Base-by-base conservation (phyloP, 768 basidiomycete species). In the Rhodotorula sphaerocarpa region DNA sequence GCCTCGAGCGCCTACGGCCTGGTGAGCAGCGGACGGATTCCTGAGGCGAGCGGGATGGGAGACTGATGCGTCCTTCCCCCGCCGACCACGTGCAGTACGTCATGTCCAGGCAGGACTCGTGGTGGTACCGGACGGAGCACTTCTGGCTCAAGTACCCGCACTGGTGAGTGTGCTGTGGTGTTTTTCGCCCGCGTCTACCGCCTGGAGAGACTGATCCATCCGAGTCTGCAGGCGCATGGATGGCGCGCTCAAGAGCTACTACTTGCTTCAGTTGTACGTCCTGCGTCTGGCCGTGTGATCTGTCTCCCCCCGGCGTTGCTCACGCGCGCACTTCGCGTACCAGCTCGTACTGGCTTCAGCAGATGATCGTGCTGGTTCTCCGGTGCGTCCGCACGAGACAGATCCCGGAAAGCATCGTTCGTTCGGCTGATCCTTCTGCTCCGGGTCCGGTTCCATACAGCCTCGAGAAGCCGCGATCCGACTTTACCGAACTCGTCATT, bases 391-490 rank as follows among this genome's bases (percentile, higher is more conserved):
- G 15, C 39, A 30, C 11, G 7, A 14, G 11, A 23, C 9, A 10
- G 36, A 39, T 39, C 36, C 50, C 36, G 20, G 33, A 14, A 10
- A 12, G 5, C 30, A 21, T 14, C 28, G 39, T 11, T 33, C 11
- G 41, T n/a, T n/a, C n/a, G n/a, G n/a, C n/a, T n/a, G n/a, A n/a
- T n/a, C n/a, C n/a, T n/a, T n/a, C n/a, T n/a, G n/a, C n/a, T n/a
- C n/a, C n/a, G n/a, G n/a, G n/a, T n/a, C n/a, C n/a, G n/a, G n/a
- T n/a, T n/a, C 2, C 7, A 18, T 23, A 10, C 56, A 68, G 67
- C 0, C 81, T 99, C 20, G 95, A 99, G 77, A 96, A 95, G 74
- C 93, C 95, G 0, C 82, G 95, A 53, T 90, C 87, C 74, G 95
- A 99, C 74, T 90, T 86, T 74, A 70, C 74, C 25, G 93, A 96